Base-by-base conservation (phyloP, 129 eudicot genomes). In the Dittrichia graveolens region DNA sequence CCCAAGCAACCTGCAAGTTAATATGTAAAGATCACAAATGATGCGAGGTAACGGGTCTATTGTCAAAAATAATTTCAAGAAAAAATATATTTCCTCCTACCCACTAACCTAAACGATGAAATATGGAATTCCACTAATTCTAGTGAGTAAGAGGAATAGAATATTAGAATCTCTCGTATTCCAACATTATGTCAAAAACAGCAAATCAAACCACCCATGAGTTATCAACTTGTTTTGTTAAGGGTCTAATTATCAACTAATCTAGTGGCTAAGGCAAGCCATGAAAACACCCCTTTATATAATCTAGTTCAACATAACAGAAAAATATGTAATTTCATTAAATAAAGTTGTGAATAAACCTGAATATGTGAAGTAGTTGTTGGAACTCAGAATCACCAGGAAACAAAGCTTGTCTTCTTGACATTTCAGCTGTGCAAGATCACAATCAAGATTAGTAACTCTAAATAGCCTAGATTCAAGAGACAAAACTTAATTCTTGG, bases 361-460 rank as follows among this genome's bases (percentile, higher is more conserved):
- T 89, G 78, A 93, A 93, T 58, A 93, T 93, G 54, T 93, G 96
- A 53, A 93, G 90, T 73, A 93, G 82, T 65, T 93, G 98, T 47
- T 93, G 98, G 37, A 89, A 93, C 86, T 93, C 98, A 18, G 98
- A 93, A 75, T 93, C 98, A 4, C 98, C 98, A 35, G 98, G 98
- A 75, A 93, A 93, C 79, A 93, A 74, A 75, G 98, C 96, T 79
- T 93, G 98, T 60, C 98, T 80, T 69, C 98, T 87, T 15, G 83
- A 78, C 98, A 92, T 92, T 83, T 92, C 98, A 72, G 98, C 98
- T 90, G 73, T 34, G 63, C 80, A 72, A 72, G 71, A 69, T 68
- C 46, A 62, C 45, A 35, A 56, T 11, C 37, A 50, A 64, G 12
- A 19, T 19, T 61, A 49, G 71, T 38, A 35, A 61, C 34, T 61